Evolutionary conservation across 768 basidiomycete species (phyloP).

Genomic region (Amanita rubescens): DNA sequence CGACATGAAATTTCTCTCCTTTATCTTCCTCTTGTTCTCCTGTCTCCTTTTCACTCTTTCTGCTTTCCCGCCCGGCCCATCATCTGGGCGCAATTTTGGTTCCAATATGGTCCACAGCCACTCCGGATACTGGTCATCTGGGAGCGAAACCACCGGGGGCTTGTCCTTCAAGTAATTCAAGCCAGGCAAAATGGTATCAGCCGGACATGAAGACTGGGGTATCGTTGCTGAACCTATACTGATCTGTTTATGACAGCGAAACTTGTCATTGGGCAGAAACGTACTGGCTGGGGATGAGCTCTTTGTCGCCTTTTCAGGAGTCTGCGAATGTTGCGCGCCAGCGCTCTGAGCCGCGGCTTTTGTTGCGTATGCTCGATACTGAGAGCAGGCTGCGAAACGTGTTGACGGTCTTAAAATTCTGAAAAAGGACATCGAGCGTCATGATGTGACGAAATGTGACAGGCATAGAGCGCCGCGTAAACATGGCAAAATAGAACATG

Average conservation of each 20-base stretch:
- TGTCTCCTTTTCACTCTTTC: constrained; percentile 48
- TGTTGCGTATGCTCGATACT: constrained; percentile 1
- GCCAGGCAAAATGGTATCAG: constrained; percentile 74
- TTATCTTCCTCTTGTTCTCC: constrained; percentile 62
- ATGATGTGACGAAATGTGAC: background rate
- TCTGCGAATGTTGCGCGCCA: background rate
- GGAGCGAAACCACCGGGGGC: constrained; percentile 61
- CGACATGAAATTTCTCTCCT: constrained; percentile 82
- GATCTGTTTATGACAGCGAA: background rate
- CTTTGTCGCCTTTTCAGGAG: no score
- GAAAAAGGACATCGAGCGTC: background rate
- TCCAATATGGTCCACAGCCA: constrained; percentile 83
- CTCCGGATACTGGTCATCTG: constrained; percentile 80
- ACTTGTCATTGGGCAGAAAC: background rate
- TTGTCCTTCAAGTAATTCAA: constrained; percentile 81
- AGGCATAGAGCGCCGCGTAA: background rate
- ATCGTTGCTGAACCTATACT: constrained; percentile 15
- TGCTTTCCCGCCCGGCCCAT: constrained; percentile 69
- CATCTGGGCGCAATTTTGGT: constrained; percentile 53
- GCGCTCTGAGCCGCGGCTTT: background rate
- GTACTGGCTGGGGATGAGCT: constrained; percentile 6
- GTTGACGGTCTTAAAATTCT: constrained; percentile 1
- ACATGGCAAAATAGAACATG: background rate
- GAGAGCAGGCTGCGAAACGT: background rate
- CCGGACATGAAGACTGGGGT: constrained; percentile 54